Evolutionary conservation across 1,284 basidiomycete species (phyloP), one percentile per base, ranked within the genome.

Genomic region (Trametes pubescens): DNA sequence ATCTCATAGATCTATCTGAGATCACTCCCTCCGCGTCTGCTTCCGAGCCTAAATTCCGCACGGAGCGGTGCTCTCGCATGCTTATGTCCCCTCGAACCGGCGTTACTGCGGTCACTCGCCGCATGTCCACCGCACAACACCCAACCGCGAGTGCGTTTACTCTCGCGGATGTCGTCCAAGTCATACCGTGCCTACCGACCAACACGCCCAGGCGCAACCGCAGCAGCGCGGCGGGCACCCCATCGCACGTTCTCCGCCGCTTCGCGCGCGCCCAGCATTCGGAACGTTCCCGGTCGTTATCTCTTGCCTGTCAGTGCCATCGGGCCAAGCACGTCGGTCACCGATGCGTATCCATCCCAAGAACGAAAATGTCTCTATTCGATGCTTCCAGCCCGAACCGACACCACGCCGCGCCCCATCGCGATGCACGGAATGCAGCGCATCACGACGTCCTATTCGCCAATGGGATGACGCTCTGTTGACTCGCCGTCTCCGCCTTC

Each of bases 391-490:
- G 40, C 54, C 46, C 24, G 59, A 37, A 46, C 53, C 61, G 32
- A 57, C 56, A 62, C 53, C 38, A 32, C 24, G 57, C 35, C 46
- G 24, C 49, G 49, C 29, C 49, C 32, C 29, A 29, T n/a, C 46
- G 49, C 49, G 49, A 51, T 34, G 32, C 49, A 32, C 49, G 26
- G 49, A 32, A 26, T 14, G 44, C 35, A 59, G 37, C 48, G 21
- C 55, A 49, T 76, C 75, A 83, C 74, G 79, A 77, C 71, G 80
- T 83, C 74, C 85, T 81, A 69, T 77, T 82, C 64, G 84, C 73
- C 66, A 92, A 73, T 32, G 91, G 91, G 67, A 92, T 82, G 60
- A 90, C 82, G 14, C 84, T 81, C 40, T 80, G 78, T 67, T 82
- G 81, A 38, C 74, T 77, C 18, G 73, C 70, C 56, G 71, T 74